Conservation (phyloP, 2,329 filamentous ascomycete species). For the Elsinoe australis region DNA sequence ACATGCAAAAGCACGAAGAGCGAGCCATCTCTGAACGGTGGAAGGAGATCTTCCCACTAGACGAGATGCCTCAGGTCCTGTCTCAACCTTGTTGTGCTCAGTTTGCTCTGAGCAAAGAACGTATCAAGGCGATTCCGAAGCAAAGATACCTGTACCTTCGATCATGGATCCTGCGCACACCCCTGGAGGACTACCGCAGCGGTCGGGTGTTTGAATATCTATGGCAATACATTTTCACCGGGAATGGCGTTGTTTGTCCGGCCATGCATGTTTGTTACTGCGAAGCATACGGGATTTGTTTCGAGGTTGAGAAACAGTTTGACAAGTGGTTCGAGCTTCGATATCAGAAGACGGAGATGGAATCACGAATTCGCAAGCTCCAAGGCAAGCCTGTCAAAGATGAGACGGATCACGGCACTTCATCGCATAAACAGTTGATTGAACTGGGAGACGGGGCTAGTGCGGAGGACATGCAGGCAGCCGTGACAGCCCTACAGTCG, state of each 20-base stretch:
- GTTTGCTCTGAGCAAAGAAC: conserved; percentile 53
- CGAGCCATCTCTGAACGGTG: conserved; percentile 38
- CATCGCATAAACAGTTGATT: background rate
- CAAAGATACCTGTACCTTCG: conserved; percentile 50
- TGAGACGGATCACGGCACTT: background rate
- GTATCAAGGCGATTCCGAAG: conserved; percentile 47
- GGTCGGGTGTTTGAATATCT: conserved; percentile 57
- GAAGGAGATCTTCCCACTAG: conserved; percentile 42
- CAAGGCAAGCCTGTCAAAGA: background rate
- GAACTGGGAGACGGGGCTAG: conserved; percentile 1
- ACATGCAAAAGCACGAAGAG: conserved; percentile 38
- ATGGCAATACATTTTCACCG: conserved; percentile 57
- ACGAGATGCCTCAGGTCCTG: conserved; percentile 43
- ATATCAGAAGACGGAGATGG: conserved; percentile 21
- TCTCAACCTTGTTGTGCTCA: conserved; percentile 58
- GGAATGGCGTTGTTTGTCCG: conserved; percentile 42
- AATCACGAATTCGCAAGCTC: conserved; percentile 7
- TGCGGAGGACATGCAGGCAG: conserved; percentile 2
- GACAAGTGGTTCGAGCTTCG: conserved; percentile 43
- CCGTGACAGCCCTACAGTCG: background rate
- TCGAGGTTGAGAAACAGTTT: conserved; percentile 45
- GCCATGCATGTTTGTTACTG: conserved; percentile 54
- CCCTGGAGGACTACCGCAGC: conserved; percentile 48
- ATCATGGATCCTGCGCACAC: conserved; percentile 54
- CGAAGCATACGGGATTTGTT: conserved; percentile 57